Conservation (phyloP, 148 eudicot genomes). For the Fagopyrum homotropicum region DNA sequence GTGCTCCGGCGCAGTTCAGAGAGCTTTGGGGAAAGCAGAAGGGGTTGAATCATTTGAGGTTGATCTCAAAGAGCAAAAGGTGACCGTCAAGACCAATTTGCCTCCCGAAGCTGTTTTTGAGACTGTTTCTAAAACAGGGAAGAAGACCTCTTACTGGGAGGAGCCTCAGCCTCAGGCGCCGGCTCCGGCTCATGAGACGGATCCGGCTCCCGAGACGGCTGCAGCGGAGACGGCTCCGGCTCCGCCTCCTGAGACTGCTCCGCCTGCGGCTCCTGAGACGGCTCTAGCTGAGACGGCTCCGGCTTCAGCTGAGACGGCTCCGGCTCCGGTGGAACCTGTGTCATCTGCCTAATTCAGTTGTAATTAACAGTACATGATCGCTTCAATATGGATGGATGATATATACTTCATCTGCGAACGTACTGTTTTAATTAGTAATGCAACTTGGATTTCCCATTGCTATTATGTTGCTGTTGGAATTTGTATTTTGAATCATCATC, state of each 20-base stretch:
- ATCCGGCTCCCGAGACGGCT: neutral
- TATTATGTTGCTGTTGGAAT: no score
- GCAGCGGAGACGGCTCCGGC: neutral
- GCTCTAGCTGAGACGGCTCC: neutral
- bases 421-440: no score
- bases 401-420: no score
- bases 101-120: neutral
- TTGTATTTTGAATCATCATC: no score
- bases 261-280: neutral
- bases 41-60: slow-evolving; percentile 9
- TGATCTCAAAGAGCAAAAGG: slow-evolving; percentile 13
- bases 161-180: neutral
- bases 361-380: neutral
- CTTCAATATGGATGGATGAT: neutral
- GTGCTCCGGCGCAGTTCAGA: slow-evolving; percentile 6
- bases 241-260: neutral
- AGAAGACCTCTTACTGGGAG: slow-evolving; percentile 8
- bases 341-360: slow-evolving; percentile 14
- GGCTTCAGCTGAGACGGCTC: neutral
- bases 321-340: neutral
- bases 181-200: neutral
- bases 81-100: neutral
- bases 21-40: slow-evolving; percentile 7
- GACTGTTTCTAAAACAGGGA: slow-evolving; percentile 13
- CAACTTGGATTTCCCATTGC: no score